Evolutionary conservation across 345 rosid genomes (phyloP), one percentile per base, ranked within the genome.

Genomic region (Psidium guajava): DNA sequence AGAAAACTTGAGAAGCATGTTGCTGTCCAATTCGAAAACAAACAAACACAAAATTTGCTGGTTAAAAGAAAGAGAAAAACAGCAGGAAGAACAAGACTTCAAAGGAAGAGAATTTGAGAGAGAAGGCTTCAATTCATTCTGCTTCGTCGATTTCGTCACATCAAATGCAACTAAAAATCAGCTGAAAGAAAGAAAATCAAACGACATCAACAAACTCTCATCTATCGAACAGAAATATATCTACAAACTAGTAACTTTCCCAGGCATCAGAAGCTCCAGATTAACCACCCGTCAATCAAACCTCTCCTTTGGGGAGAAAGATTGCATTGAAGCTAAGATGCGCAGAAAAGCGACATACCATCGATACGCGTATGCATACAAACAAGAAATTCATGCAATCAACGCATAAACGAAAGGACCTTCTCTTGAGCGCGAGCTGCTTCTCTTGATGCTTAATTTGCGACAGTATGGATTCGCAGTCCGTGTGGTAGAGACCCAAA

Each of bases 351-450:
- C 28, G 16, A 20, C 40, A 49, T 9, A 13, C 50, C 54, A 58
- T 22, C 28, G 40, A 36, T 5, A 24, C 84, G 14, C 18, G 32
- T 16, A 13, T 10, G 49, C 54, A 83, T 25, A 56, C 36, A 9
- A 55, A 28, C 20, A 2, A 80, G 36, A n/a, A 5, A 44, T 9
- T 5, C 5, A 24, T 24, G 53, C 4, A 42, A 54, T 22, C 27
- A 42, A 12, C 21, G 50, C 28, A 75, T 56, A 55, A 28, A 44
- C 15, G 36, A 10, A 27, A 15, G 28, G 75, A 94, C 98, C 98
- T 93, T 87, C 96, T 83, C 88, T 93, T 94, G 91, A 90, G 92
- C 24, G 83, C 87, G 59, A 94, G 90, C 55, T 75, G 90, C 88
- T 91, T 82, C 81, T 94, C 94, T 53, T 90, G 87, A 82, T 87